Evolutionary conservation across 352 stramenopile species (phyloP), one percentile per base, ranked within the genome.

Genomic region (Pseudoperonospora humuli): DNA sequence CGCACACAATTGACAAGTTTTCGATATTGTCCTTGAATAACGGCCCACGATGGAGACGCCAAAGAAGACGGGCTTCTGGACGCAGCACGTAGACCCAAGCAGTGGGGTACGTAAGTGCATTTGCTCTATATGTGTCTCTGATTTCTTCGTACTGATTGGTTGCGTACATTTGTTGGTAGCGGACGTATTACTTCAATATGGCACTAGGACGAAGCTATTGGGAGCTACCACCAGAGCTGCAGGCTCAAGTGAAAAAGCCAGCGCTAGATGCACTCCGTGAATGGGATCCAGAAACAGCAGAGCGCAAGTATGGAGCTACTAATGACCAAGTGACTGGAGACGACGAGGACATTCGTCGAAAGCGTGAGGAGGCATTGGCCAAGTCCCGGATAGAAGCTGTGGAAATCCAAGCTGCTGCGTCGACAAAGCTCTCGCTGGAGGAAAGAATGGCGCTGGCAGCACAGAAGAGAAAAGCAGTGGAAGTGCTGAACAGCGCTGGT

Each of bases 141-240:
- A n/a, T n/a, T n/a, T n/a, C n/a, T n/a, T n/a, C n/a, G n/a, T n/a
- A n/a, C n/a, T n/a, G n/a, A n/a, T 43, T 51, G 20, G 40, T 33
- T 24, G 32, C 20, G 11, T 26, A 23, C 4, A 18, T 38, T 25
- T 2, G 13, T 14, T 33, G 18, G n/a, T 21, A 91, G 78, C 71
- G 78, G 42, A 73, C 45, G 50, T 91, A 77, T 36, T 91, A 79
- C 64, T 91, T 75, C 51, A 91, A 91, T 44, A 78, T 91, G 61
- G 70, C 60, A 13, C 50, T 84, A 7, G 70, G 75, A 24, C 67
- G 75, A 10, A 91, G 78, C 57, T 88, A 73, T 51, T 91, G 78
- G 78, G 61, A 83, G 42, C 44, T 91, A 15, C 70, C 78, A 2
- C 20, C 63, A 1, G 69, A 88, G 15, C 17, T 86, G 8, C 45